phyloP scores from a whole-genome alignment of 148 eudicot genomes.

The Cornus suecica region DNA sequence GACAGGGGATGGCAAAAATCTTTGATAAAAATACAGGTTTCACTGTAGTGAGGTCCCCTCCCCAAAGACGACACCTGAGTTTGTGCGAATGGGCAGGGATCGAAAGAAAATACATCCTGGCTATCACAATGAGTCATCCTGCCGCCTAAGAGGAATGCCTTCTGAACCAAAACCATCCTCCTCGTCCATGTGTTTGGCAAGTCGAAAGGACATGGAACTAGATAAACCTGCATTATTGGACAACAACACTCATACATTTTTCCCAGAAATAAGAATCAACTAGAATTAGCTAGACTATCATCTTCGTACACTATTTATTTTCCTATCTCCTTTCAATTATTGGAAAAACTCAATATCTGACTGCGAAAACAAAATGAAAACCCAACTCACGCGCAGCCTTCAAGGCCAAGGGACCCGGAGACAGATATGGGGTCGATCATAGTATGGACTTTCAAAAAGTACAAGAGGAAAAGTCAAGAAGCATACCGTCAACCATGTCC shows the following conservation, averaged over 20 bases:
- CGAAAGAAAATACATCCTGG: slow-evolving; percentile 19
- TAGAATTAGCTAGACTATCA: not conserved
- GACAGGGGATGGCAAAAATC: not conserved
- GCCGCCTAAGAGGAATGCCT: slow-evolving; percentile 77
- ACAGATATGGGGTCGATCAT: not conserved
- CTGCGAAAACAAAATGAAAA: not conserved
- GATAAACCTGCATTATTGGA: slow-evolving; percentile 38
- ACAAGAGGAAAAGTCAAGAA: not conserved
- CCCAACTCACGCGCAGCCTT: not conserved
- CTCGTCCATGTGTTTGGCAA: slow-evolving; percentile 50
- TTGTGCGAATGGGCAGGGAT: not conserved
- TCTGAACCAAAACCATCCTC: slow-evolving; percentile 67
- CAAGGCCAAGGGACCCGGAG: not conserved
- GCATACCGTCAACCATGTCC: slow-evolving; percentile 64
- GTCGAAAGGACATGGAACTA: slow-evolving; percentile 40
- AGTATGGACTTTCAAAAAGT: not conserved
- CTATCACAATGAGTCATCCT: slow-evolving; percentile 54
- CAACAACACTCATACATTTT: no score
- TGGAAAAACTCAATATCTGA: no score
- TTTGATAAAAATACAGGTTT: slow-evolving; percentile 16
- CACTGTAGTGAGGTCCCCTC: slow-evolving; percentile 11
- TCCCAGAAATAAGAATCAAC: not conserved
- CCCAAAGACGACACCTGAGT: not conserved
- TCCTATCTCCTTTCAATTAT: no score
- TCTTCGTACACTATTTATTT: no score